phyloP scores from a whole-genome alignment of 2,329 filamentous ascomycete species.

The Cladobotryum mycophilum region DNA sequence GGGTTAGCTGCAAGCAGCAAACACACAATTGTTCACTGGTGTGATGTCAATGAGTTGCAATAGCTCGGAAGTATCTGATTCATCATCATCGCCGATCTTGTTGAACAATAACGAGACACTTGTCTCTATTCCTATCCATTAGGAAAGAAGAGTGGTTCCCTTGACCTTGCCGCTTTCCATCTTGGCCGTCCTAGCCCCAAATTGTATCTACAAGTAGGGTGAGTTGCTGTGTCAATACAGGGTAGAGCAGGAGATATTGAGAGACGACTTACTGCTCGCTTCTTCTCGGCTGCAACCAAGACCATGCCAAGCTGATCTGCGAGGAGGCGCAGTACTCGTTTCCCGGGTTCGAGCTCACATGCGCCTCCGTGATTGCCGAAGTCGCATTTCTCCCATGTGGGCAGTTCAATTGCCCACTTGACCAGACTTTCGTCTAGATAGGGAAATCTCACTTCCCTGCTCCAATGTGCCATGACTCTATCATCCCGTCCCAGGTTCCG shows the following conservation, averaged over 20 bases:
- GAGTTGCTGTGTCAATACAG: neutral
- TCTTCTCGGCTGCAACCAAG: constrained; percentile 76
- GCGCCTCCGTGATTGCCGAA: constrained; percentile 52
- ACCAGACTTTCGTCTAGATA: constrained; percentile 85
- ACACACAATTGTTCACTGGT: constrained; percentile 36
- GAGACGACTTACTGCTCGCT: constrained; percentile 33
- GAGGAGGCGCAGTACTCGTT: constrained; percentile 71
- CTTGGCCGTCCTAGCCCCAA: constrained; percentile 75
- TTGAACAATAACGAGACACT: neutral
- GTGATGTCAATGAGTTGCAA: constrained; percentile 20
- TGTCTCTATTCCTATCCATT: constrained; percentile 32
- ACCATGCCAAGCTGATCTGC: constrained; percentile 68
- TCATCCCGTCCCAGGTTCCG: constrained; percentile 95
- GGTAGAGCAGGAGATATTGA: neutral
- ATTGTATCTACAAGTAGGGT: constrained; percentile 57
- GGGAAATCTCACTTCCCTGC: constrained; percentile 82
- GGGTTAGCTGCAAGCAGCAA: constrained; percentile 44
- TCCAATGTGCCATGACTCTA: constrained; percentile 82
- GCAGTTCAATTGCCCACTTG: constrained; percentile 66
- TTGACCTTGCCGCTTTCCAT: constrained; percentile 67
- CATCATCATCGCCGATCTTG: constrained; percentile 55
- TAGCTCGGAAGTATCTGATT: constrained; percentile 70
- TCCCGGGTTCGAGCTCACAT: constrained; percentile 61
- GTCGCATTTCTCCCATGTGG: constrained; percentile 82
- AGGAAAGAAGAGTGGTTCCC: constrained; percentile 55